A percentile compares a stretch with the other conserved stretches of the same genome.
phyloP scores from a whole-genome alignment of 2,329 filamentous ascomycete species.

The Aureobasidium sp. region DNA sequence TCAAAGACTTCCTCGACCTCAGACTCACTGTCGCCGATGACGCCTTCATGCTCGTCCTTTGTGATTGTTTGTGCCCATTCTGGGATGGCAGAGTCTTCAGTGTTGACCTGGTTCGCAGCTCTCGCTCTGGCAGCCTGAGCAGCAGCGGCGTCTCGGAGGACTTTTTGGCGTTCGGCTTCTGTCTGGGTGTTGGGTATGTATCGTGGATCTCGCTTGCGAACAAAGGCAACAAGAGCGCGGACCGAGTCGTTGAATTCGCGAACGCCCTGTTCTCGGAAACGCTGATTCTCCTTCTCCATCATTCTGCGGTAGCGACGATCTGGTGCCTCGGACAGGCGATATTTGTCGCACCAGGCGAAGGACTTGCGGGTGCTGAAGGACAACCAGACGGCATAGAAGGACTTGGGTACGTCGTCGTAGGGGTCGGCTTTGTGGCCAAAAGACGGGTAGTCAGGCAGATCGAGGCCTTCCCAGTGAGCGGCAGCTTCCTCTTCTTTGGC shows the following conservation, averaged over 20 bases:
- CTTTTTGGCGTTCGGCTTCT: slow-evolving; percentile 71
- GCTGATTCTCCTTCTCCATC: slow-evolving; percentile 95
- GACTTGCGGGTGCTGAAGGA: slow-evolving; percentile 76
- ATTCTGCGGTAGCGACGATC: slow-evolving; percentile 72
- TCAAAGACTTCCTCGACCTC: slow-evolving; percentile 45
- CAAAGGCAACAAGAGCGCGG: slow-evolving; percentile 74
- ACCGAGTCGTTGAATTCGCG: slow-evolving; percentile 92
- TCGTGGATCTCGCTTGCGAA: slow-evolving; percentile 82
- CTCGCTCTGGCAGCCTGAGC: slow-evolving; percentile 78
- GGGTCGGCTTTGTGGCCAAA: slow-evolving; percentile 71
- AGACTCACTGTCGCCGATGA: slow-evolving; percentile 39
- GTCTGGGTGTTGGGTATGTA: slow-evolving; percentile 69
- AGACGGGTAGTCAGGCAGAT: slow-evolving; percentile 61
- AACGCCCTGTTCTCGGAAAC: slow-evolving; percentile 69
- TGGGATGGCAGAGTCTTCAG: slow-evolving; percentile 54
- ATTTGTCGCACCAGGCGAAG: slow-evolving; percentile 84
- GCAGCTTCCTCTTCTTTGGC: slow-evolving; percentile 71
- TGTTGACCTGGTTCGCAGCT: slow-evolving; percentile 69
- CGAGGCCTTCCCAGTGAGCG: slow-evolving; percentile 56
- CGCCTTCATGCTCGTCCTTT: slow-evolving; percentile 42
- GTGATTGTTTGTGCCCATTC: slow-evolving; percentile 66
- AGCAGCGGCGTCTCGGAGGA: slow-evolving; percentile 66
- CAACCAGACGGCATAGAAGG: slow-evolving; percentile 75
- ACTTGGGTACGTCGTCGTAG: slow-evolving; percentile 65
- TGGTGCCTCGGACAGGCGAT: slow-evolving; percentile 74